Evolutionary conservation across 768 basidiomycete species (phyloP).

Genomic region (Rhizopogon sp.): DNA sequence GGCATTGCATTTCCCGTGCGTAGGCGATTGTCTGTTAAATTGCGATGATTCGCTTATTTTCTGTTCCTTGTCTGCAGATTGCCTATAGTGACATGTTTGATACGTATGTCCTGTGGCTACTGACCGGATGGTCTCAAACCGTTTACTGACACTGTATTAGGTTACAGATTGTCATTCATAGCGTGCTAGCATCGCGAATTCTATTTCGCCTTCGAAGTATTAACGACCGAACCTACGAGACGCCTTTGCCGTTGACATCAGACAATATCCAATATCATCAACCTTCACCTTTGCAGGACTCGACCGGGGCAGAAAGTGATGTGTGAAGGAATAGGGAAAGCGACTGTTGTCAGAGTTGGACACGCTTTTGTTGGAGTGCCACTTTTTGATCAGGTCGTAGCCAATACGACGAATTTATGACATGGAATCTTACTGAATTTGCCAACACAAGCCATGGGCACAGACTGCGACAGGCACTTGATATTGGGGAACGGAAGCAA

Average conservation of each 20-base stretch:
- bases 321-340: neutral
- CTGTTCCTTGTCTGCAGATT: neutral
- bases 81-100: neutral
- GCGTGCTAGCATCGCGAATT: conserved; percentile 21
- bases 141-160: neutral
- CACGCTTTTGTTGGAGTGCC: neutral
- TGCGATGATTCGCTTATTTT: neutral
- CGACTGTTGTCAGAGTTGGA: neutral
- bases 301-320: neutral
- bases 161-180: conserved; percentile 20
- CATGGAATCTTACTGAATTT: neutral
- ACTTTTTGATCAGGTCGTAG: neutral
- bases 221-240: neutral
- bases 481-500: neutral
- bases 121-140: neutral
- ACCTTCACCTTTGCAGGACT: neutral
- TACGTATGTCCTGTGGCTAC: neutral
- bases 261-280: neutral
- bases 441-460: no score
- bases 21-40: neutral
- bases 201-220: conserved; percentile 22
- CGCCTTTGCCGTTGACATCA: no score
- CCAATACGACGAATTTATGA: neutral
- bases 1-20: conserved; percentile 9
- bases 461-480: no score